Conservation (phyloP, 1,284 basidiomycete genomes). For the Tetrapyrgos nigripes region DNA sequence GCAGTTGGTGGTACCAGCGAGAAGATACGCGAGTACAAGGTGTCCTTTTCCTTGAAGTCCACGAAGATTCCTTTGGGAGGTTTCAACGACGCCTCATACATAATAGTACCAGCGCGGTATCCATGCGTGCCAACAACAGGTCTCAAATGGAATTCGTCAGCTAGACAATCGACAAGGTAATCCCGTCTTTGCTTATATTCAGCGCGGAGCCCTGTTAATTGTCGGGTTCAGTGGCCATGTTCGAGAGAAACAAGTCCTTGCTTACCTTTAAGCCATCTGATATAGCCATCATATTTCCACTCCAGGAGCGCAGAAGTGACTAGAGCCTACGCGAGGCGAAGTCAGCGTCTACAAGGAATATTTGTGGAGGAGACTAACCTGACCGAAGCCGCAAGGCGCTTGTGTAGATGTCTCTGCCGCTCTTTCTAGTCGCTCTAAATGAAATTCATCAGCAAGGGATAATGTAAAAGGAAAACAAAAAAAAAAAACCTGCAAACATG, state of each 20-base stretch:
- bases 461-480: too few relatives aligned
- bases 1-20: constrained; percentile 75
- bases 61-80: constrained; percentile 23
- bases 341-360: neutral
- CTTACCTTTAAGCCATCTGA: constrained; percentile 73
- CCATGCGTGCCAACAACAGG: constrained; percentile 34
- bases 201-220: constrained; percentile 50
- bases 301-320: constrained; percentile 66
- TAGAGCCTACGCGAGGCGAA: constrained; percentile 49
- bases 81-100: constrained; percentile 51
- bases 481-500: constrained; percentile 67
- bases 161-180: constrained; percentile 62
- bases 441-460: too few relatives aligned
- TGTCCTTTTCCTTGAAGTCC: constrained; percentile 47
- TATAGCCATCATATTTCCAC: constrained; percentile 76
- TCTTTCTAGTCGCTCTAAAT: constrained; percentile 80
- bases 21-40: constrained; percentile 46
- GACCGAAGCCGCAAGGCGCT: constrained; percentile 76
- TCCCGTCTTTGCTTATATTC: constrained; percentile 67
- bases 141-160: constrained; percentile 57
- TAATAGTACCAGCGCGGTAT: constrained; percentile 45
- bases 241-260: constrained; percentile 1
- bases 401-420: constrained; percentile 78
- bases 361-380: constrained; percentile 41
- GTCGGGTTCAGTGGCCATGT: neutral